Conservation (phyloP, 139 green algal genomes). For the Chlamydomonas applanata region DNA sequence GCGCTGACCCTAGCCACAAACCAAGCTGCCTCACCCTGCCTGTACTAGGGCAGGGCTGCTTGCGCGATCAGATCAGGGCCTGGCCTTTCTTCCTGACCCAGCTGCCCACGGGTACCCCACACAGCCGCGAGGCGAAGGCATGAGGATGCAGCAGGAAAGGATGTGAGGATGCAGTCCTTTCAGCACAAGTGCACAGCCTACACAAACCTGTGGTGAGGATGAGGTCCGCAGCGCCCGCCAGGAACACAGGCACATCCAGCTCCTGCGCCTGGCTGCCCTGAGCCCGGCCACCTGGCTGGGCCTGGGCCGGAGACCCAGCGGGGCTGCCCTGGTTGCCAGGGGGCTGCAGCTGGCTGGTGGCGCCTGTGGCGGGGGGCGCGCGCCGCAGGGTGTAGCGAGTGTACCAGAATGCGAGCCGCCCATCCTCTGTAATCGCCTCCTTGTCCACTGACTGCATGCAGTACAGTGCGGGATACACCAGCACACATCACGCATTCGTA, state of each 20-base stretch:
- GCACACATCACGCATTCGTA: background rate
- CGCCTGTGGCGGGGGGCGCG: background rate
- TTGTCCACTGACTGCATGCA: constrained; percentile 8
- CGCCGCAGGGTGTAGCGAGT: constrained; percentile 69
- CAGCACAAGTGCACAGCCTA: background rate
- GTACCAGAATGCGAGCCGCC: constrained; percentile 70
- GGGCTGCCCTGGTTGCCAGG: background rate
- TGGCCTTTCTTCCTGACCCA: too few relatives aligned
- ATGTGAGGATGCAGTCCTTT: too few relatives aligned
- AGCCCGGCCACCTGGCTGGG: too few relatives aligned
- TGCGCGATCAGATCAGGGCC: too few relatives aligned
- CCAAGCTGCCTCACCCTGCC: background rate
- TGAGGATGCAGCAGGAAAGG: too few relatives aligned
- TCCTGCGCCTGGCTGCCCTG: background rate
- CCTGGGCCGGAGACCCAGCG: background rate
- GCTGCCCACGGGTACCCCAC: background rate
- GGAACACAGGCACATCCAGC: constrained; percentile 73
- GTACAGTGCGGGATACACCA: background rate
- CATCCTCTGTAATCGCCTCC: constrained; percentile 36
- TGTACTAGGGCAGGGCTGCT: background rate
- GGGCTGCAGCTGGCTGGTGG: background rate
- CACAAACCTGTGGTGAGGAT: constrained; percentile 64
- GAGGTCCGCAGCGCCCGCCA: constrained; percentile 37
- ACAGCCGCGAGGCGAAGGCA: background rate
- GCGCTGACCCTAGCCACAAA: too few relatives aligned